Evolutionary conservation across 177 flowering plant species (phyloP), one percentile per base, ranked within the genome.

Genomic region (Telopea speciosissima): DNA sequence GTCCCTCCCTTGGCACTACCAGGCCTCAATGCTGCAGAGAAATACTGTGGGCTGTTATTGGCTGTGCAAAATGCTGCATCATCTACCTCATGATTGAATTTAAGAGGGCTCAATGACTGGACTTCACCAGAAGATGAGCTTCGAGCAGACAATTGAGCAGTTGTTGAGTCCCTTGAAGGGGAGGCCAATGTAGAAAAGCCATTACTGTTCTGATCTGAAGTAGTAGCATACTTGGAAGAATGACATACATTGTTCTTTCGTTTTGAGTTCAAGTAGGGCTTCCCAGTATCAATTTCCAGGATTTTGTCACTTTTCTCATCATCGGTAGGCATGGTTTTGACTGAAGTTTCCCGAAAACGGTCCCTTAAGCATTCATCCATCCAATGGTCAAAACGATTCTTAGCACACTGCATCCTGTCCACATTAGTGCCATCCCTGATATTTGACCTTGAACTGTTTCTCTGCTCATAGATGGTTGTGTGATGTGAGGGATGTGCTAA

Each of bases 231-330:
- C 7, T 78, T 79, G 24, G 82, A 73, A 14, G 66, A 42, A 56
- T 70, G 80, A 13, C 63, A 72, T 59, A 56, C 61, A 40, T 68
- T 72, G 68, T 24, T 75, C 60, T 75, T 74, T 65, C 72, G 73
- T 63, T 75, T 87, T n/a, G 80, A 33, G 13, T 73, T 69, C 26
- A 68, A 68, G 67, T 66, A 82, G n/a, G 97, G 96, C 71, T 84
- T 88, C 79, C 92, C 90, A 12, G 96, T 87, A 72, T 93, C 98
- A 14, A 93, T 83, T 77, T 90, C 98, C 7, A 93, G 89, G 45
- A 93, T 87, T 80, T 90, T 90, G 77, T 81, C 93, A 60, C 71
- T 76, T 73, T 73, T 80, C 44, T 86, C 90, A 74, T 90, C 88
- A 63, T 87, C 85, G 3, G 62, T 65, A 3, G 66, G 58, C 17